These are phyloP conservation scores for Lipomyces mesembrius DNA, from an alignment of 805 yeast genomes.

Conservation along the genomic window DNA sequence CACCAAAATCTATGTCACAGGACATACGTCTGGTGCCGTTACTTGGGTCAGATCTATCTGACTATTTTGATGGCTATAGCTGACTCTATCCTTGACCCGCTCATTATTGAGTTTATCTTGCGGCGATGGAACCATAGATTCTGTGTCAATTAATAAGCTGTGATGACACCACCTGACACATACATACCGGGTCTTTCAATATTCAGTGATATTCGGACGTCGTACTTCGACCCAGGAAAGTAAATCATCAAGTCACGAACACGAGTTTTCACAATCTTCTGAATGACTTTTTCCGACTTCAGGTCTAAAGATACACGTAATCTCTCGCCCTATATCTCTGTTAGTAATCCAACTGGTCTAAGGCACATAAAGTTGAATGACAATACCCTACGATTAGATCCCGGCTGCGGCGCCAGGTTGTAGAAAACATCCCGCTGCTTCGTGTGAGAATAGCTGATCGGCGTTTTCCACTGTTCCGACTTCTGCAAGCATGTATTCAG, in stretches of 20 bases:
- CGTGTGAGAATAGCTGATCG: conserved; percentile 16
- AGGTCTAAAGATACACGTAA: conserved; percentile 27
- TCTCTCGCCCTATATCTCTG: conserved; percentile 10
- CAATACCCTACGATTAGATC: conserved; percentile 1
- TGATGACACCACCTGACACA: too few species aligned
- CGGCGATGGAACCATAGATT: conserved; percentile 13
- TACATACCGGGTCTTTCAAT: conserved; percentile 25
- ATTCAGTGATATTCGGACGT: conserved; percentile 31
- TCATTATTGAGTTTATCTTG: conserved; percentile 9
- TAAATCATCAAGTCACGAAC: conserved; percentile 31
- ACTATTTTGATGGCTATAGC: conserved; percentile 22
- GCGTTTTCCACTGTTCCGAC: conserved; percentile 12
- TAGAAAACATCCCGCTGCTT: conserved; percentile 14
- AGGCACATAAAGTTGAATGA: neutral
- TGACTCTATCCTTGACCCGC: conserved; percentile 29
- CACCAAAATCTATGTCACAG: neutral
- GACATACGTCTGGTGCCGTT: conserved; percentile 16
- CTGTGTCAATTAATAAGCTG: conserved; percentile 4
- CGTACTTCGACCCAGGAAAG: conserved; percentile 36
- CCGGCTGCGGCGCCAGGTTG: conserved; percentile 4
- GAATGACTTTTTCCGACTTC: conserved; percentile 14
- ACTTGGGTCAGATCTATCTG: conserved; percentile 34
- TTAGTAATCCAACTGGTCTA: neutral
- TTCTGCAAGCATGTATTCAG: conserved; percentile 15
- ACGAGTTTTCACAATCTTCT: conserved; percentile 25